A percentile compares a stretch with the other conserved stretches of the same genome.
phyloP scores from a whole-genome alignment of 2,329 filamentous ascomycete genomes.

The Scedosporium apiospermum region DNA sequence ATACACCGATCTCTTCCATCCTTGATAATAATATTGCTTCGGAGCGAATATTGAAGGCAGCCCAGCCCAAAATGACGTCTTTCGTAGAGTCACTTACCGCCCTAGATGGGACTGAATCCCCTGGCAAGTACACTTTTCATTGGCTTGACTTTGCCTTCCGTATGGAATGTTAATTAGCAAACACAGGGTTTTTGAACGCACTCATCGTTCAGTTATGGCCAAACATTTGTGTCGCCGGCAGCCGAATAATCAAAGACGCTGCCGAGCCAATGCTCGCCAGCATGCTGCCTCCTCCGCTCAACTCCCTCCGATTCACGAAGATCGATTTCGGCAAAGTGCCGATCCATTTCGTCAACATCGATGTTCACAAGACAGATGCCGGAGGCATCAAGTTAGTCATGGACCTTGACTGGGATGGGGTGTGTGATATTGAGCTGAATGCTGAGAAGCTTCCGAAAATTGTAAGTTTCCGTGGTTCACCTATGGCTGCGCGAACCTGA shows the following conservation, averaged over 20 bases:
- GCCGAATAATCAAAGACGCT: conserved; percentile 33
- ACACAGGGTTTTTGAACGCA: conserved; percentile 33
- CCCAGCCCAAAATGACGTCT: conserved; percentile 16
- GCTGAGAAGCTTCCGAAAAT: conserved; percentile 30
- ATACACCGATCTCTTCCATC: too few relatives aligned
- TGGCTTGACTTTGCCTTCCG: too few relatives aligned
- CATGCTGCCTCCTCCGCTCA: conserved; percentile 33
- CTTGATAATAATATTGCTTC: too few relatives aligned
- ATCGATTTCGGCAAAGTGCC: conserved; percentile 33
- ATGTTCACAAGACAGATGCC: conserved; percentile 32
- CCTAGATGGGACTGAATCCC: conserved; percentile 29
- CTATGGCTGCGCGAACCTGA: background rate
- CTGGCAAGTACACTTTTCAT: conserved; percentile 15
- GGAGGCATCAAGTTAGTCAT: conserved; percentile 38
- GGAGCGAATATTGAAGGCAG: too few relatives aligned
- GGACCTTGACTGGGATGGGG: conserved; percentile 34
- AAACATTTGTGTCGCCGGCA: conserved; percentile 33
- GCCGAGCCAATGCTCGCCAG: conserved; percentile 37
- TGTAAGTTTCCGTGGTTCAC: conserved; percentile 15
- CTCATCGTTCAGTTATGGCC: conserved; percentile 38
- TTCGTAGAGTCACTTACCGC: conserved; percentile 29
- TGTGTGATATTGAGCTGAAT: conserved; percentile 36
- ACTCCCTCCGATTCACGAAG: conserved; percentile 32
- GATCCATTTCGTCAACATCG: conserved; percentile 28
- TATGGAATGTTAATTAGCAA: background rate